Conservation (phyloP, 306 rosid genomes). For the Lathyrus oleraceus region DNA sequence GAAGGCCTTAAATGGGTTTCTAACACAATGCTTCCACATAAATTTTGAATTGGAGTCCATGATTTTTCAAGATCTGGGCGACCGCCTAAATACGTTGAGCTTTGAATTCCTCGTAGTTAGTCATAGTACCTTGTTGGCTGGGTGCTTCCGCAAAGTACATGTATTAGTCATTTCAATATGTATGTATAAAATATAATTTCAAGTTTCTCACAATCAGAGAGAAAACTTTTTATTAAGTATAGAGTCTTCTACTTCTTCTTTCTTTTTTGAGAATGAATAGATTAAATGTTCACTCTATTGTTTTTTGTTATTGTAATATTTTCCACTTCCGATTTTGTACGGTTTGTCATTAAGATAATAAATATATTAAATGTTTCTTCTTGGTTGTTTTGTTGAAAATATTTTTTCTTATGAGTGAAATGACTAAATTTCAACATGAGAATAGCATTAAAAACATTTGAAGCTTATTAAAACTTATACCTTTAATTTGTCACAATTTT, state of each 20-base stretch:
- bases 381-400: not conserved
- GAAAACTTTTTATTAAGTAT: too few relatives aligned
- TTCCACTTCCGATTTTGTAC: not conserved
- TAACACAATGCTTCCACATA: too few relatives aligned
- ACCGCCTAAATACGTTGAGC: too few relatives aligned
- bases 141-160: constrained; percentile 93
- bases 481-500: constrained; percentile 14
- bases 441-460: constrained; percentile 3
- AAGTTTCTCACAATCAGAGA: too few relatives aligned
- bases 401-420: not conserved
- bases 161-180: too few relatives aligned
- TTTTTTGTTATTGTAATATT: constrained; percentile 28
- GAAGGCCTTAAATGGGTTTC: too few relatives aligned
- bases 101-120: too few relatives aligned
- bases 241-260: too few relatives aligned
- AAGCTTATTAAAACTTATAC: not conserved
- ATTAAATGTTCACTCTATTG: not conserved
- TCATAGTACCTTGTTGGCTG: constrained; percentile 80
- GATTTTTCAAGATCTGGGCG: too few relatives aligned
- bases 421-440: not conserved
- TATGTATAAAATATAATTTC: too few relatives aligned
- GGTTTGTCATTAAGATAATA: not conserved
- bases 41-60: too few relatives aligned
- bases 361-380: not conserved
- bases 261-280: too few relatives aligned